Percentiles rank a stretch among this genome's conserved stretches.
Conservation (phyloP, 257 asterid species). For the Voacanga thouarsii region DNA sequence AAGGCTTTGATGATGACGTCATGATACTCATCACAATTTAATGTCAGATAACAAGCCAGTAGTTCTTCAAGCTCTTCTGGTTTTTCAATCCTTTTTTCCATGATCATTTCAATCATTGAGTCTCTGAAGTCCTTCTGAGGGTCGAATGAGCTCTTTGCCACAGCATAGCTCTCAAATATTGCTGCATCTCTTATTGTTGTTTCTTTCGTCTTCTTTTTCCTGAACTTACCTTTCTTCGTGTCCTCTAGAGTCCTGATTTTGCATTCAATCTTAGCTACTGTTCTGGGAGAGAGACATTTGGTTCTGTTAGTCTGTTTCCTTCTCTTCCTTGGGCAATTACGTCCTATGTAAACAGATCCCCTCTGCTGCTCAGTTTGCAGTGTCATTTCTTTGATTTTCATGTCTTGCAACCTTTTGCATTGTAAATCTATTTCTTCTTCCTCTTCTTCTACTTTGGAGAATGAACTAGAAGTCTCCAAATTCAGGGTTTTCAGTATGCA, state of each 20-base stretch:
- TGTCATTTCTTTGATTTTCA: conserved; percentile 19
- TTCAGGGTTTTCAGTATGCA: conserved; percentile 15
- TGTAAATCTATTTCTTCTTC: conserved; percentile 30
- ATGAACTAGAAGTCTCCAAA: conserved; percentile 18
- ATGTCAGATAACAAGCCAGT: conserved; percentile 71
- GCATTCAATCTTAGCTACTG: conserved; percentile 45
- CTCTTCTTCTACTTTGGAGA: conserved; percentile 30
- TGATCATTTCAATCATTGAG: conserved; percentile 88
- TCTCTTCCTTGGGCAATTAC: conserved; percentile 27
- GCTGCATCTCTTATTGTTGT: conserved; percentile 21
- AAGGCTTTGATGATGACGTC: conserved; percentile 68
- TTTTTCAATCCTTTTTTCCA: conserved; percentile 46
- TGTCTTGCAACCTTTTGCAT: conserved; percentile 15
- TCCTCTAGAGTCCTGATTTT: conserved; percentile 61
- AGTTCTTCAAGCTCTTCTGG: conserved; percentile 72
- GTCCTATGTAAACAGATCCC: conserved; percentile 22
- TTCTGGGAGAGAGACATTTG: conserved; percentile 46
- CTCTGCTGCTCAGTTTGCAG: conserved; percentile 25
- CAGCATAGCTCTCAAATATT: conserved; percentile 59
- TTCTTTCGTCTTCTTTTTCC: conserved; percentile 33
- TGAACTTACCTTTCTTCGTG: conserved; percentile 53
- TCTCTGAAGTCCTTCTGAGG: conserved; percentile 71
- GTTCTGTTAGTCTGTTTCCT: conserved; percentile 29
- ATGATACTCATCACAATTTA: conserved; percentile 64
- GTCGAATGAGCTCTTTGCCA: conserved; percentile 57